phyloP scores from a whole-genome alignment of 2,329 filamentous ascomycete genomes.

The Pestalotiopsis sp. region DNA sequence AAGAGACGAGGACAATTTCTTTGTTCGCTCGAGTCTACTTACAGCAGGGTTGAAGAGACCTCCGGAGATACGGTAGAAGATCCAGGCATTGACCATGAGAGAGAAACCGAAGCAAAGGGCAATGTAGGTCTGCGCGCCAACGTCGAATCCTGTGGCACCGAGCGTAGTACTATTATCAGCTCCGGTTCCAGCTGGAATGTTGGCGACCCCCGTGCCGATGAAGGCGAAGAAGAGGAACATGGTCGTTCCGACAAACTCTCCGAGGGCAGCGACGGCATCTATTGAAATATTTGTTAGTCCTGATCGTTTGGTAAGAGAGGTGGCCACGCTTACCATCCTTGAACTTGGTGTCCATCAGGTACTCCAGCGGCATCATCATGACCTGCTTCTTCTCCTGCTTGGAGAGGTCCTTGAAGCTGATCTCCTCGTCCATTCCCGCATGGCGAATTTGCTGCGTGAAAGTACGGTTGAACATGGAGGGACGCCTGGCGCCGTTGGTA shows the following conservation, averaged over 20 bases:
- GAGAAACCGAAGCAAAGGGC: conserved; percentile 35
- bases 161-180: conserved; percentile 19
- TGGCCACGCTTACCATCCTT: background rate
- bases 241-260: conserved; percentile 4
- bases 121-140: conserved; percentile 32
- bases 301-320: no score
- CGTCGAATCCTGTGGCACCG: conserved; percentile 18
- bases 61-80: conserved; percentile 40
- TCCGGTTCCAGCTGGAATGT: conserved; percentile 23
- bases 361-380: background rate
- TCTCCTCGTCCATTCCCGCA: background rate
- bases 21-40: background rate
- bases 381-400: conserved; percentile 1
- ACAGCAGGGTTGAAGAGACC: conserved; percentile 24
- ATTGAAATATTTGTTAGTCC: background rate
- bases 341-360: conserved; percentile 5
- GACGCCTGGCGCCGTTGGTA: background rate
- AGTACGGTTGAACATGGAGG: conserved; percentile 3
- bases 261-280: conserved; percentile 2
- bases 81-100: conserved; percentile 40
- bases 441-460: conserved; percentile 3
- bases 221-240: conserved; percentile 43
- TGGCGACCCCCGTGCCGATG: conserved; percentile 41
- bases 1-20: background rate
- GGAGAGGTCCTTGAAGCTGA: background rate